Percentiles rank a stretch among this genome's conserved stretches.
phyloP scores from a whole-genome alignment of 2,329 filamentous ascomycete genomes.

The Cryphonectria naterciae region DNA sequence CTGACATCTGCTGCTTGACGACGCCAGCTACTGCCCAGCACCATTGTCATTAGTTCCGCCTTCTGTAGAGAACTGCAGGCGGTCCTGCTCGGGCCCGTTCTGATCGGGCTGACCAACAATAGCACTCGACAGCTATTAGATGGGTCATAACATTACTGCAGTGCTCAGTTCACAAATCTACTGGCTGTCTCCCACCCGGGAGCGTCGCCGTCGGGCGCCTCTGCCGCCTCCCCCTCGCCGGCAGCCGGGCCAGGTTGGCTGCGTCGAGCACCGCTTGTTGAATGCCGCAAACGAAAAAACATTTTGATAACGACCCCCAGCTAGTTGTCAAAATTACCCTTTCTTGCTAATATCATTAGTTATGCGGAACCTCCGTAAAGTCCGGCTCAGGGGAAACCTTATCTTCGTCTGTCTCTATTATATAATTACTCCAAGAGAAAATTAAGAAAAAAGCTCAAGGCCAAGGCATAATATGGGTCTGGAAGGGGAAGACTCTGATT shows the following conservation, averaged over 20 bases:
- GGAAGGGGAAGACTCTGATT: not conserved
- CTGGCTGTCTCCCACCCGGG: not conserved
- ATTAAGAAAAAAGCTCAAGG: not conserved
- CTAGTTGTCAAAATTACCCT: not conserved
- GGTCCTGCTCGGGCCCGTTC: too few relatives aligned
- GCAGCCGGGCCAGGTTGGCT: not conserved
- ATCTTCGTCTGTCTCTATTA: not conserved
- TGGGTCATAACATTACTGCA: too few relatives aligned
- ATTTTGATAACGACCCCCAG: not conserved
- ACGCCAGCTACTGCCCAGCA: too few relatives aligned
- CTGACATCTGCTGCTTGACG: too few relatives aligned
- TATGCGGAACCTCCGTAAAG: not conserved
- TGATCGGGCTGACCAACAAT: too few relatives aligned
- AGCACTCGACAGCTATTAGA: too few relatives aligned
- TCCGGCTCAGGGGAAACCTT: not conserved
- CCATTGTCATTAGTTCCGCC: too few relatives aligned
- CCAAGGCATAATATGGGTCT: not conserved
- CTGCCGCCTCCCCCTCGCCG: not conserved
- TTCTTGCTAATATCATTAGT: not conserved
- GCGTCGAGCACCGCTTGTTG: not conserved
- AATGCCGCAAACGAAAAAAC: not conserved
- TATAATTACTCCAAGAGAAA: not conserved
- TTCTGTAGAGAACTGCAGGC: too few relatives aligned
- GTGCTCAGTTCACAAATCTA: not conserved
- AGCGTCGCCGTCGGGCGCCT: not conserved